phyloP scores from a whole-genome alignment of 805 yeast species.

The Blastobotrys mokoenaii region DNA sequence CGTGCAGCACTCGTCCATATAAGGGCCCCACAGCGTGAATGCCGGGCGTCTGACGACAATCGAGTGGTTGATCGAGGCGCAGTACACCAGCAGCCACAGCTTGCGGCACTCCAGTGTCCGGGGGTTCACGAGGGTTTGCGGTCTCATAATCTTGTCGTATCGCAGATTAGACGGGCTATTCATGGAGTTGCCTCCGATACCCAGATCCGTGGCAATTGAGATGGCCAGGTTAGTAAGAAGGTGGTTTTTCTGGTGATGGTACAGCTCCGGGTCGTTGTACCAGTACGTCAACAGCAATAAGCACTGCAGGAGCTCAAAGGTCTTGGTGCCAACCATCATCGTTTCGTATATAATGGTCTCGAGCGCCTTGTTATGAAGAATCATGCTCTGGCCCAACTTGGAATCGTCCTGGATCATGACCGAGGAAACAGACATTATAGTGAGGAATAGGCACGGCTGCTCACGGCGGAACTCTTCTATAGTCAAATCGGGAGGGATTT shows the following conservation, averaged over 20 bases:
- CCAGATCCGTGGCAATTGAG: constrained; percentile 66
- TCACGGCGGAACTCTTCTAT: constrained; percentile 41
- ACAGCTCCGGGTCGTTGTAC: constrained; percentile 80
- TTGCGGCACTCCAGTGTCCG: constrained; percentile 40
- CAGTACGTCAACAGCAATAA: constrained; percentile 57
- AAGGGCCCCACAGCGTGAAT: constrained; percentile 38
- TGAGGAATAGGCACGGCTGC: constrained; percentile 54
- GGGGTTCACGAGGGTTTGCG: constrained; percentile 33
- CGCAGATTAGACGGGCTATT: constrained; percentile 12
- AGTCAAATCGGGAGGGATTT: constrained; percentile 36
- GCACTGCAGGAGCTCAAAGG: constrained; percentile 56
- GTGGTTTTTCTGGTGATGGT: constrained; percentile 71
- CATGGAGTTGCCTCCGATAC: constrained; percentile 48
- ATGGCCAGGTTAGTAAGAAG: constrained; percentile 57
- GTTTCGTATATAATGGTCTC: constrained; percentile 40
- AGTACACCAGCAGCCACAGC: constrained; percentile 50
- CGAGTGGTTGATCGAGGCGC: constrained; percentile 53
- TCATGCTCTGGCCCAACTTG: constrained; percentile 6
- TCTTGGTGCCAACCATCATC: constrained; percentile 61
- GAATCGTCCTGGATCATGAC: constrained; percentile 18
- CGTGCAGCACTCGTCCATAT: constrained; percentile 52
- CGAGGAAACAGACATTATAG: constrained; percentile 56
- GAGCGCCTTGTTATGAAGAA: constrained; percentile 24
- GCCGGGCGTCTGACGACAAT: constrained; percentile 57
- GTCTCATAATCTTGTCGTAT: constrained; percentile 28